These are phyloP conservation scores for Calocybe cyanea DNA, from an alignment of 768 basidiomycete genomes.

Conservation along the genomic window DNA sequence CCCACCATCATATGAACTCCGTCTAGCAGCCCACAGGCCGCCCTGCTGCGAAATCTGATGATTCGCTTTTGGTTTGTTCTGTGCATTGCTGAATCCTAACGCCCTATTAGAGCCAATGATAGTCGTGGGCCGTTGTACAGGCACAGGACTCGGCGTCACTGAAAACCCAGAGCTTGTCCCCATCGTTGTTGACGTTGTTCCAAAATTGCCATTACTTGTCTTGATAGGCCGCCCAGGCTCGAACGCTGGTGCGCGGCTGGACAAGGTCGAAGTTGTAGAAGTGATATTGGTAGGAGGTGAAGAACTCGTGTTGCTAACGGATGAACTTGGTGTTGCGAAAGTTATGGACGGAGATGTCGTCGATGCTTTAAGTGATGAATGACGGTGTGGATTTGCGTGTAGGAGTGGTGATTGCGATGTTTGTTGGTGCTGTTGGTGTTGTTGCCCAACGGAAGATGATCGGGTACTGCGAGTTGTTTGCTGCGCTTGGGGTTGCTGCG, in stretches of 20 bases:
- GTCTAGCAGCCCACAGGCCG: too few relatives aligned
- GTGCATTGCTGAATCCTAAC: not conserved
- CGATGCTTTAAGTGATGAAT: constrained; percentile 23
- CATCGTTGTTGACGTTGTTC: not conserved
- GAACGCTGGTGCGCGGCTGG: constrained; percentile 15
- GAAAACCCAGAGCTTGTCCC: constrained; percentile 4
- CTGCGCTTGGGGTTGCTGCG: constrained; percentile 7
- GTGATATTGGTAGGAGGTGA: not conserved
- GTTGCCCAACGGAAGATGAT: constrained; percentile 24
- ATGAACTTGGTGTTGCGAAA: not conserved
- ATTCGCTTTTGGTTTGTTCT: constrained; percentile 1
- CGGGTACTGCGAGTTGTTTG: constrained; percentile 20
- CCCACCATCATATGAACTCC: not conserved
- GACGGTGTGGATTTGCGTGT: constrained; percentile 22
- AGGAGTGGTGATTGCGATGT: constrained; percentile 19
- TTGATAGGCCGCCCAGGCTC: constrained; percentile 12
- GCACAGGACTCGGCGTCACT: constrained; percentile 8
- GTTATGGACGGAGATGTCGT: not conserved
- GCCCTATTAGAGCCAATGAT: not conserved
- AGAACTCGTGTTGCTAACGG: constrained; percentile 2
- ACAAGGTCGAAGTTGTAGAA: constrained; percentile 9
- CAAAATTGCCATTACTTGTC: not conserved
- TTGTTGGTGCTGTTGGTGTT: too few relatives aligned
- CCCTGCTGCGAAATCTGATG: constrained; percentile 3
- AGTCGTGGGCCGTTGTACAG: constrained; percentile 10